phyloP scores from a whole-genome alignment of 768 basidiomycete species.

The Serendipita indica region DNA sequence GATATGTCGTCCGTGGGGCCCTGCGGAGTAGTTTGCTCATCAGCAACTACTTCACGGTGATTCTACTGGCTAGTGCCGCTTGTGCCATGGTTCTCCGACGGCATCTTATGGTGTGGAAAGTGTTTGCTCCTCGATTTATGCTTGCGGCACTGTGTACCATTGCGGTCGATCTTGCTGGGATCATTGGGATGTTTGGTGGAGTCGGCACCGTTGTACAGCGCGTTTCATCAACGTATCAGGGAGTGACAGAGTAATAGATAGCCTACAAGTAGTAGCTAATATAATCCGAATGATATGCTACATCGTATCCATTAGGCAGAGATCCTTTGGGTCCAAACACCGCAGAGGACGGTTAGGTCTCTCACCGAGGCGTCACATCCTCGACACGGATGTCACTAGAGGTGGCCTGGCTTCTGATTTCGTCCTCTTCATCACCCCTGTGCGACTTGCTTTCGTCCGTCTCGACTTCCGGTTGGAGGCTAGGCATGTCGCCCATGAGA shows the following conservation, averaged over 20 bases:
- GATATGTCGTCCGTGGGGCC: background rate
- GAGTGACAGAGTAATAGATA: background rate
- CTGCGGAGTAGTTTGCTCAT: background rate
- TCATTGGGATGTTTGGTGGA: conserved; percentile 49
- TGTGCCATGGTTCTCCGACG: conserved; percentile 62
- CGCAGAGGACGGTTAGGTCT: no score
- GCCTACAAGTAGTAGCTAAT: no score
- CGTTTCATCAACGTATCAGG: conserved; percentile 4
- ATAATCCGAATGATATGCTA: no score
- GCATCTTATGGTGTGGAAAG: conserved; percentile 98
- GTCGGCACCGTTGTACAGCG: conserved; percentile 28
- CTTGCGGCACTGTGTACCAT: conserved; percentile 48
- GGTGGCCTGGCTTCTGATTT: no score
- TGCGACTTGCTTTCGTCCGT: no score
- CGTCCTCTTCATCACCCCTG: no score
- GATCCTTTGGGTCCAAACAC: no score
- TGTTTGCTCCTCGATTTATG: conserved; percentile 95
- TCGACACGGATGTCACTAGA: no score
- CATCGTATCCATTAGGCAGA: no score
- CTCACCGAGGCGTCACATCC: no score
- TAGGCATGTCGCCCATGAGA: no score
- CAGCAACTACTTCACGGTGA: conserved; percentile 38
- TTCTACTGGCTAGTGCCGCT: conserved; percentile 55
- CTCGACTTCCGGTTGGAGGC: no score
- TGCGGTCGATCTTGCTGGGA: conserved; percentile 51